Conservation (phyloP, 768 basidiomycete genomes). For the Leccinum disarticulatum region DNA sequence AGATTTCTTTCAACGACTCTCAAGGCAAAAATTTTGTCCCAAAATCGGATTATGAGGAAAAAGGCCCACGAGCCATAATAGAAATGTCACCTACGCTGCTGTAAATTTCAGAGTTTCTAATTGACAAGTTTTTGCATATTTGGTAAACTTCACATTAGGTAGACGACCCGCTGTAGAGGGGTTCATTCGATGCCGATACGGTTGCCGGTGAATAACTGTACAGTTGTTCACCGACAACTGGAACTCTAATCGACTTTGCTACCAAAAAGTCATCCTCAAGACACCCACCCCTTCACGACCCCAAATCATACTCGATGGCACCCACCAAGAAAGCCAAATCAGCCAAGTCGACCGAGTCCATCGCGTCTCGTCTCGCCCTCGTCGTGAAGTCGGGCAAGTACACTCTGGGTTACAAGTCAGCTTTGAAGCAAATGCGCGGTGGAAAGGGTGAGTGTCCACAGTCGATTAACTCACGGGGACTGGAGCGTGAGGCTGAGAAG, state of each 20-base stretch:
- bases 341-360: conserved; percentile 90
- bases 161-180: neutral
- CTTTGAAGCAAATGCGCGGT: conserved; percentile 95
- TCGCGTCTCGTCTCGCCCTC: conserved; percentile 87
- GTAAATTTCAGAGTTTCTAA: conserved; percentile 32
- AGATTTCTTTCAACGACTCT: conserved; percentile 77
- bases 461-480: conserved; percentile 69
- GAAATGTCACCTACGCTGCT: conserved; percentile 76
- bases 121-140: neutral
- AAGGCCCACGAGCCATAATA: conserved; percentile 72
- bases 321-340: conserved; percentile 95
- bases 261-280: conserved; percentile 15
- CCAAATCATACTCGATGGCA: conserved; percentile 62
- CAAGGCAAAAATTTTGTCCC: conserved; percentile 70
- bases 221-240: conserved; percentile 20
- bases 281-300: conserved; percentile 16
- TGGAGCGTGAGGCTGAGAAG: conserved; percentile 99
- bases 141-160: neutral
- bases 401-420: conserved; percentile 95
- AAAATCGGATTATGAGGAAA: conserved; percentile 72
- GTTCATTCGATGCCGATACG: neutral
- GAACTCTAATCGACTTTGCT: conserved; percentile 14
- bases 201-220: conserved; percentile 27
- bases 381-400: conserved; percentile 99
- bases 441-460: conserved; percentile 82